A percentile compares a stretch with the other conserved stretches of the same genome.
These are phyloP conservation scores for Hyphopichia wangnamkhiaoensis DNA, from an alignment of 1,139 yeast species.

Conservation along the genomic window DNA sequence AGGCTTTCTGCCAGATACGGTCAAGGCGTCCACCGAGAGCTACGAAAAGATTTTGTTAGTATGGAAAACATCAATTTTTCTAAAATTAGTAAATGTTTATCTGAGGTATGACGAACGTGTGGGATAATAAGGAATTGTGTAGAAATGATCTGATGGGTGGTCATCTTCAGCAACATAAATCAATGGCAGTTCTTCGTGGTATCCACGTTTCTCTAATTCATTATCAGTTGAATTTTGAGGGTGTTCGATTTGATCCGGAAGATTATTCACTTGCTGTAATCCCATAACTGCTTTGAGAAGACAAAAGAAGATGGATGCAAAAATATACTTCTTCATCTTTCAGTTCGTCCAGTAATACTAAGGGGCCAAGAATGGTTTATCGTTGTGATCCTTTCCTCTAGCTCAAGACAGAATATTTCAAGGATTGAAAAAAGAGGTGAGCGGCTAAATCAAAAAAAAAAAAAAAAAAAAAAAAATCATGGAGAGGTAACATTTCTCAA, in stretches of 20 bases:
- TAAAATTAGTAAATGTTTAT: background rate
- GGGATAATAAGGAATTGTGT: slow-evolving; percentile 35
- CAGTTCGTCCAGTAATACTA: too few relatives aligned
- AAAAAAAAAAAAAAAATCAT: too few relatives aligned
- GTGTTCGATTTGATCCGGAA: slow-evolving; percentile 1
- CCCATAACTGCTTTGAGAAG: too few relatives aligned
- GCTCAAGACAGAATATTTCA: too few relatives aligned
- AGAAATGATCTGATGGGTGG: slow-evolving; percentile 26
- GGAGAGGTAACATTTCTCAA: background rate
- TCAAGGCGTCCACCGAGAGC: slow-evolving; percentile 46
- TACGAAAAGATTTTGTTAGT: slow-evolving; percentile 13
- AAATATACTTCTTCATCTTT: too few relatives aligned
- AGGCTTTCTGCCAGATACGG: slow-evolving; percentile 57
- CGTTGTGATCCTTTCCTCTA: too few relatives aligned
- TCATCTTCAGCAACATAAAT: slow-evolving; percentile 27
- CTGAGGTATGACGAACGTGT: slow-evolving; percentile 29
- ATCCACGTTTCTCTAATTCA: slow-evolving; percentile 28
- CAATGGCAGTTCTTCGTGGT: slow-evolving; percentile 37
- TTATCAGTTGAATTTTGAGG: background rate
- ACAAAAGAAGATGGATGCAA: too few relatives aligned
- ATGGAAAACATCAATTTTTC: background rate
- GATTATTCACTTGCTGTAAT: background rate
- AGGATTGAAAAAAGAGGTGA: background rate
- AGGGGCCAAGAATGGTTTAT: too few relatives aligned
- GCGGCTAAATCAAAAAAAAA: background rate